Evolutionary conservation across 2,329 filamentous ascomycete genomes (phyloP).

Genomic region (Lizonia empirigonia): DNA sequence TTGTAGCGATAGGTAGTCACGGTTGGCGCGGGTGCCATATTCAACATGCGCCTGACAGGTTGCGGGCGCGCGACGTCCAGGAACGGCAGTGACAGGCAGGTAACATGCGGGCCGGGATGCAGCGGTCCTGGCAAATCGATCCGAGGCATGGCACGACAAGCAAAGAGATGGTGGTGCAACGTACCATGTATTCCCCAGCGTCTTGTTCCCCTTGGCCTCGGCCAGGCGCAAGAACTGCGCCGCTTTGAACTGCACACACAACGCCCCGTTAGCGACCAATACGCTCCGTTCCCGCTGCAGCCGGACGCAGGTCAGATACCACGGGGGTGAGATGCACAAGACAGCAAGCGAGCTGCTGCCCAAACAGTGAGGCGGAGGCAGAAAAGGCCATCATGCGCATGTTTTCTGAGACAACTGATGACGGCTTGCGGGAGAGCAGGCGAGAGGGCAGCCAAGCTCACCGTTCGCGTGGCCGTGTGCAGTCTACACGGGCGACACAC

Average conservation of each 20-base stretch:
- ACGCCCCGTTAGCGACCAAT: slow-evolving; percentile 45
- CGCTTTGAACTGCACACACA: slow-evolving; percentile 67
- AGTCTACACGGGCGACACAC: slow-evolving; percentile 18
- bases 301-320: slow-evolving; percentile 22
- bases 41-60: no score
- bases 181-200: slow-evolving; percentile 92
- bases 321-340: background rate
- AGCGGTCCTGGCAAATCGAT: slow-evolving; percentile 23
- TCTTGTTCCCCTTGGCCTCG: slow-evolving; percentile 87
- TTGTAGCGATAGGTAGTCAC: slow-evolving; percentile 29
- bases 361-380: slow-evolving; percentile 48
- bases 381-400: slow-evolving; percentile 18
- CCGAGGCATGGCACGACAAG: slow-evolving; percentile 14
- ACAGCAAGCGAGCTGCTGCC: slow-evolving; percentile 40
- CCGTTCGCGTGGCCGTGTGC: slow-evolving; percentile 32
- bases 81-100: slow-evolving; percentile 9
- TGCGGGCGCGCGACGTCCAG: background rate
- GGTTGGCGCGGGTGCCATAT: slow-evolving; percentile 12
- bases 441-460: slow-evolving; percentile 26
- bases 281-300: slow-evolving; percentile 26
- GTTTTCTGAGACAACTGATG: slow-evolving; percentile 5
- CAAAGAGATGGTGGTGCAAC: slow-evolving; percentile 23
- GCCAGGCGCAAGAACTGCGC: slow-evolving; percentile 92
- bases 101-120: slow-evolving; percentile 23
- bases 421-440: slow-evolving; percentile 14